Conservation (phyloP, 106 monocot genomes). For the Allium sativum region DNA sequence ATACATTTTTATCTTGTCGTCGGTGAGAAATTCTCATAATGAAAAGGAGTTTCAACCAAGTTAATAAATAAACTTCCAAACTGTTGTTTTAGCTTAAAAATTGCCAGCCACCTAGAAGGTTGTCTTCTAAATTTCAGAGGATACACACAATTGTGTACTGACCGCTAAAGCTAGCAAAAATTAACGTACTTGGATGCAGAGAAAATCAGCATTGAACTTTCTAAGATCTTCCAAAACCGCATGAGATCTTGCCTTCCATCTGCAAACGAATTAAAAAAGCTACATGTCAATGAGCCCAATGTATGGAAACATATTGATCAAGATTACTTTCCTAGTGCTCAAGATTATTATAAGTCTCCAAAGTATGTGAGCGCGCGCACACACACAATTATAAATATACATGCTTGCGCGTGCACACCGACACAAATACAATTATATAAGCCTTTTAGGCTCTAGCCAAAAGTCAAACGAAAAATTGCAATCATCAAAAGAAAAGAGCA, state of each 20-base stretch:
- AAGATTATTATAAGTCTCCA: not conserved
- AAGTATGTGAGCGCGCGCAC: not conserved
- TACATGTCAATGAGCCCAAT: not conserved
- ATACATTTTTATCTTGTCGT: no score
- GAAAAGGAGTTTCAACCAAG: no score
- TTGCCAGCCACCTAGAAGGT: no score
- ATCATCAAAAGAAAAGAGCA: not conserved
- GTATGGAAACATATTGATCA: no score
- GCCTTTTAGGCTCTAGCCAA: not conserved
- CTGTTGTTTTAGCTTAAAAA: no score
- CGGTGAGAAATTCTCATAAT: no score
- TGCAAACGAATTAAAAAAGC: slow-evolving; percentile 8
- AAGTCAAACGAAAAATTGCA: not conserved
- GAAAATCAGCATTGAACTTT: slow-evolving; percentile 50
- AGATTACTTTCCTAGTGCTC: no score
- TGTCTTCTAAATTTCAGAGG: not conserved
- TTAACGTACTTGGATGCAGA: slow-evolving; percentile 66
- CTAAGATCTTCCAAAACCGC: slow-evolving; percentile 39
- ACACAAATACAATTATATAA: not conserved
- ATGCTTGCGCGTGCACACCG: no score
- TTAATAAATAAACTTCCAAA: no score
- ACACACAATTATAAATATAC: not conserved
- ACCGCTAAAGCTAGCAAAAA: no score
- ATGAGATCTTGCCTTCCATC: slow-evolving; percentile 68
- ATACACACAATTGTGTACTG: not conserved